A percentile compares a stretch with the other conserved stretches of the same genome.
These are phyloP conservation scores for Striga hermonthica DNA, from an alignment of 305 asterid species.

Conservation along the genomic window DNA sequence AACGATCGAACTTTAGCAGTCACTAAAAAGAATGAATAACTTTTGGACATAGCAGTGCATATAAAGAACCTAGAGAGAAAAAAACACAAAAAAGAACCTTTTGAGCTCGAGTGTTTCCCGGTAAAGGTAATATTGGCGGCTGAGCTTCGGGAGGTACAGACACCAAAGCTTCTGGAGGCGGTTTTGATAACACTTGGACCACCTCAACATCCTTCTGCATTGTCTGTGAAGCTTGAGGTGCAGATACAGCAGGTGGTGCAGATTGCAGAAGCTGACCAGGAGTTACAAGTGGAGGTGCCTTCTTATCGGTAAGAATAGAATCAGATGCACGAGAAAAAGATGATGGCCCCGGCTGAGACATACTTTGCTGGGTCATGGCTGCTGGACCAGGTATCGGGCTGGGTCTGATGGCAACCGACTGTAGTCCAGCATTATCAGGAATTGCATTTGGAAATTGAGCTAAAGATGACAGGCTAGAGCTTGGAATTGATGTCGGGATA, in stretches of 20 bases:
- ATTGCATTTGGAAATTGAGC: conserved; percentile 39
- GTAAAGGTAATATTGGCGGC: conserved; percentile 82
- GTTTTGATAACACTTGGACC: conserved; percentile 54
- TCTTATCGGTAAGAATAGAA: conserved; percentile 45
- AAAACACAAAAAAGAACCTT: conserved; percentile 40
- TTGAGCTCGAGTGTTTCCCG: conserved; percentile 51
- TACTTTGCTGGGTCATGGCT: conserved; percentile 42
- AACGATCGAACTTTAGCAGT: not conserved
- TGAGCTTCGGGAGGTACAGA: conserved; percentile 57
- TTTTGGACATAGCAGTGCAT: not conserved
- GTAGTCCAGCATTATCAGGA: conserved; percentile 42
- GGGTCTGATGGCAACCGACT: conserved; percentile 44
- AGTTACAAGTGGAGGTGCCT: conserved; percentile 64
- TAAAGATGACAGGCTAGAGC: conserved; percentile 39
- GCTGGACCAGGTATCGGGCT: conserved; percentile 39
- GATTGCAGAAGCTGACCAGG: conserved; percentile 82
- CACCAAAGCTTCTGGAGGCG: conserved; percentile 43
- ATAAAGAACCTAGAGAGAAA: not conserved
- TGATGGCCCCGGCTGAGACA: conserved; percentile 40
- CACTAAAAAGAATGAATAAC: not conserved
- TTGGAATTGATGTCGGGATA: conserved; percentile 35
- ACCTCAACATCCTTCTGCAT: conserved; percentile 84
- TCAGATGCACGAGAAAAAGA: conserved; percentile 45
- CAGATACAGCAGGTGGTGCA: conserved; percentile 48
- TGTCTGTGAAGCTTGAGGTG: conserved; percentile 51